Conservation (phyloP, 805 yeast species). For the Metschnikowia kofuensis region DNA sequence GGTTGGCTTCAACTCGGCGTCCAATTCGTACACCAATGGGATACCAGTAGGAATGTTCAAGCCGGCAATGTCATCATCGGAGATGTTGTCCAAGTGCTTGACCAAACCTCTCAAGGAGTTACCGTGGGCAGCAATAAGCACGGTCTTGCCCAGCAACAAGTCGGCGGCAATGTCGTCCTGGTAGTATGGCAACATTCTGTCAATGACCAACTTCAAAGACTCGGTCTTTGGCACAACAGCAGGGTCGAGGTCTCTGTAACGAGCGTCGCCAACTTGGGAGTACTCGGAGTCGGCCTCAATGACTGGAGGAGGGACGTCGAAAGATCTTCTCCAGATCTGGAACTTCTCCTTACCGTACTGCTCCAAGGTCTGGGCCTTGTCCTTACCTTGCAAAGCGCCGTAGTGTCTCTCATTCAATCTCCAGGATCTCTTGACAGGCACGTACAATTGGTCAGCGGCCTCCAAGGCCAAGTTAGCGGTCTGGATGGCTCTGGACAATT, state of each 20-base stretch:
- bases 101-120: conserved; percentile 96
- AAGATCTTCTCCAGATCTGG: conserved; percentile 97
- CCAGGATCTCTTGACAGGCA: conserved; percentile 94
- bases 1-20: conserved; percentile 79
- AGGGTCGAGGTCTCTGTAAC: conserved; percentile 83
- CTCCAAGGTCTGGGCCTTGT: conserved; percentile 90
- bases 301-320: conserved; percentile 92
- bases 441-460: conserved; percentile 82
- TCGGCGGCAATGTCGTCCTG: conserved; percentile 86
- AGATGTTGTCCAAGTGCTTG: conserved; percentile 90
- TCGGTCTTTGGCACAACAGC: conserved; percentile 89
- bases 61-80: conserved; percentile 88
- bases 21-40: conserved; percentile 95
- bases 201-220: conserved; percentile 91
- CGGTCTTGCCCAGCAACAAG: conserved; percentile 83
- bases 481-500: conserved; percentile 91
- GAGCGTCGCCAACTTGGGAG: conserved; percentile 82
- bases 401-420: conserved; percentile 98
- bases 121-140: conserved; percentile 94
- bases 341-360: conserved; percentile 88
- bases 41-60: conserved; percentile 98
- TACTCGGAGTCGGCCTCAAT: conserved; percentile 74
- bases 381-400: conserved; percentile 98
- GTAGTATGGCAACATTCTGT: conserved; percentile 96
- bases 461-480: conserved; percentile 94